phyloP scores from a whole-genome alignment of 345 rosid species.

The Bruguiera gymnorhiza region DNA sequence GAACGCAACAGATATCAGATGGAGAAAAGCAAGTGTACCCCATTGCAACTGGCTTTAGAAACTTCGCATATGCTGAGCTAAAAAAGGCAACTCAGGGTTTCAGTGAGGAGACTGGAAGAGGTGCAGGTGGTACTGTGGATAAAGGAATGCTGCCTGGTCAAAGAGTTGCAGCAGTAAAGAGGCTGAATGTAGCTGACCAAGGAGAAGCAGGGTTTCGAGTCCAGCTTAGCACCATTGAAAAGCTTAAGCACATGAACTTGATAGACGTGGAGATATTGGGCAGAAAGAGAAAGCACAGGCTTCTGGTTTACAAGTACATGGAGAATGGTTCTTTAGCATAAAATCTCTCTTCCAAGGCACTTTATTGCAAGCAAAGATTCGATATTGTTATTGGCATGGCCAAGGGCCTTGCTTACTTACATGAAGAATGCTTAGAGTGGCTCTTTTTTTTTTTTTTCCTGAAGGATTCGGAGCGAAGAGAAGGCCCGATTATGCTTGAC shows the following conservation, averaged over 20 bases:
- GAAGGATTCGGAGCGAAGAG: no score
- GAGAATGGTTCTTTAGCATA: conserved; percentile 11
- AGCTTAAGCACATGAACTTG: conserved; percentile 10
- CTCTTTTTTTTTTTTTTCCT: not conserved
- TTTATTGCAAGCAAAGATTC: conserved; percentile 11
- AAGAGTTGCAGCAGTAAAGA: conserved; percentile 12
- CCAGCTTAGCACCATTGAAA: conserved; percentile 9
- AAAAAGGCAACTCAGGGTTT: conserved; percentile 12
- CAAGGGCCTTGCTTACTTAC: conserved; percentile 17
- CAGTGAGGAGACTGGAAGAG: conserved; percentile 16
- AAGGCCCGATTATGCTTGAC: no score
- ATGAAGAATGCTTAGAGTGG: conserved; percentile 20
- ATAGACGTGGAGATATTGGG: conserved; percentile 15
- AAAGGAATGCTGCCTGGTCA: conserved; percentile 13
- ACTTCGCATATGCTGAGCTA: conserved; percentile 7
- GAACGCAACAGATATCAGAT: not conserved
- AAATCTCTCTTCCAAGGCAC: conserved; percentile 5
- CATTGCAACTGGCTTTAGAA: conserved; percentile 1
- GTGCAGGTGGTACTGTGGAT: conserved; percentile 12
- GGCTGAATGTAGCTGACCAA: conserved; percentile 8
- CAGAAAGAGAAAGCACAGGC: conserved; percentile 13
- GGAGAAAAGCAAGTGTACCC: not conserved
- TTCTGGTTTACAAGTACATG: conserved; percentile 13
- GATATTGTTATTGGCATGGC: conserved; percentile 8
- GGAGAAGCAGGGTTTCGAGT: conserved; percentile 15